Evolutionary conservation across 2,329 filamentous ascomycete species (phyloP), one percentile per base, ranked within the genome.

Genomic region (Diaporthe destruens): DNA sequence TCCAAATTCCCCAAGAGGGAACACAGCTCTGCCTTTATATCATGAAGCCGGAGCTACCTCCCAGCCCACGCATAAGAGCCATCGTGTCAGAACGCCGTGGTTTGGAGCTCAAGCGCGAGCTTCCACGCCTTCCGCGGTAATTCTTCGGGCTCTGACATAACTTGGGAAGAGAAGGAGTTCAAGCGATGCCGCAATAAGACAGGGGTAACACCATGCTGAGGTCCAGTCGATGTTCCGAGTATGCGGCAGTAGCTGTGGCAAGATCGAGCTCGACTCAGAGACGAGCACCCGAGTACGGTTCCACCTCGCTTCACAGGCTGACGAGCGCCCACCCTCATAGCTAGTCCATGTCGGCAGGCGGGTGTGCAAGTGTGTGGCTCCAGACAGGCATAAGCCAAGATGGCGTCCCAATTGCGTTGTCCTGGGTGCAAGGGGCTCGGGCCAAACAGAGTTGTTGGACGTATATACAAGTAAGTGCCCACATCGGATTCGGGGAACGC

Each of bases 361-460:
- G 32, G 29, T 66, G n/a, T 66, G 61, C 61, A 53, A n/a, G 29
- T 66, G n/a, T 66, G 53, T 66, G 25, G 61, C 61, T 66, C n/a
- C 14, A 53, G 32, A 66, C 61, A 66, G 32, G 61, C 61, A 66
- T 66, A 29, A 66, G 47, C 61, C 61, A 66, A 53, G 61, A 29
- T 39, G 44, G 61, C 61, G 29, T n/a, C 32, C 53, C 61, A 66
- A 66, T 66, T 66, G 61, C 61, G 53, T 29, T 4, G 23, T 12
- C 32, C 61, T 66, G 32, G 47, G 47, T 34, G n/a, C 32, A 5
- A 53, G 61, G 44, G 61, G 47, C 44, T 66, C 61, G 32, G 47
- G 32, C 61, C 47, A 66, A 66, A 18, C 5, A 53, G 14, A 53
- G n/a, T 12, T n/a, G 32, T 36, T 47, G 47, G 51, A n/a, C 12